These are phyloP conservation scores for Neopestalotiopsis clavispora DNA, from an alignment of 2,329 filamentous ascomycete species.

Conservation along the genomic window DNA sequence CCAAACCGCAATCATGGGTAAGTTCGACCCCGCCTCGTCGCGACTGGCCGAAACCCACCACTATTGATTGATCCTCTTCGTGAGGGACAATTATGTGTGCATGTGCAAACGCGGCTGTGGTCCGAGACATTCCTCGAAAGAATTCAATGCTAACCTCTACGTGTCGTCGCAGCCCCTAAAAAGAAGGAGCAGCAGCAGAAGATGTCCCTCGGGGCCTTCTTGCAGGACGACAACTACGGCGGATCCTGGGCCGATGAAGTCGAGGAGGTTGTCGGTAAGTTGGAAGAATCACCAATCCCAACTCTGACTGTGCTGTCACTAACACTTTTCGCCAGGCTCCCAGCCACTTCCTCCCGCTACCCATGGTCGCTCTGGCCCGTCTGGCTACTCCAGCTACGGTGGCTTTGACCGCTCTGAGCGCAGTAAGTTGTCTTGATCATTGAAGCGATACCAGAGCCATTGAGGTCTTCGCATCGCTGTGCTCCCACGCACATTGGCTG, in stretches of 20 bases:
- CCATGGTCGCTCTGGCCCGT: conserved; percentile 24
- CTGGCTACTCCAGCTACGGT: conserved; percentile 34
- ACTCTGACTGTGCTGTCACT: conserved; percentile 20
- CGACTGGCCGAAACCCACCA: not conserved
- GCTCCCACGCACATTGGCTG: conserved; percentile 9
- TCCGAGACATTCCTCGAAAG: conserved; percentile 21
- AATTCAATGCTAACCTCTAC: conserved; percentile 47
- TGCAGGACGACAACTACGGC: conserved; percentile 83
- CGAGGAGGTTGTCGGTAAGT: conserved; percentile 83
- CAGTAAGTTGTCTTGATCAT: conserved; percentile 35
- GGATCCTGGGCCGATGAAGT: conserved; percentile 99
- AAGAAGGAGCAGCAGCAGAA: conserved; percentile 88
- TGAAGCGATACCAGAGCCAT: not conserved
- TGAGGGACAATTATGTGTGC: not conserved
- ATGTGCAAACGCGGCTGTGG: conserved; percentile 18
- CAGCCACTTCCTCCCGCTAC: conserved; percentile 57
- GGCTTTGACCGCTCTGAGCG: conserved; percentile 41
- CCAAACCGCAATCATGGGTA: conserved; percentile 66
- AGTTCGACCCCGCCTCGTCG: conserved; percentile 34
- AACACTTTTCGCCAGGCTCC: conserved; percentile 47
- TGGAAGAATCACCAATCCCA: conserved; percentile 55
- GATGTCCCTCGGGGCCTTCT: conserved; percentile 96
- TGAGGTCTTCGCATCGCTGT: not conserved
- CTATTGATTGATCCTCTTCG: not conserved
- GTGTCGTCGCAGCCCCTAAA: conserved; percentile 72